Conservation (phyloP, 78 protist genomes). For the Mastigamoeba balamuthi region DNA sequence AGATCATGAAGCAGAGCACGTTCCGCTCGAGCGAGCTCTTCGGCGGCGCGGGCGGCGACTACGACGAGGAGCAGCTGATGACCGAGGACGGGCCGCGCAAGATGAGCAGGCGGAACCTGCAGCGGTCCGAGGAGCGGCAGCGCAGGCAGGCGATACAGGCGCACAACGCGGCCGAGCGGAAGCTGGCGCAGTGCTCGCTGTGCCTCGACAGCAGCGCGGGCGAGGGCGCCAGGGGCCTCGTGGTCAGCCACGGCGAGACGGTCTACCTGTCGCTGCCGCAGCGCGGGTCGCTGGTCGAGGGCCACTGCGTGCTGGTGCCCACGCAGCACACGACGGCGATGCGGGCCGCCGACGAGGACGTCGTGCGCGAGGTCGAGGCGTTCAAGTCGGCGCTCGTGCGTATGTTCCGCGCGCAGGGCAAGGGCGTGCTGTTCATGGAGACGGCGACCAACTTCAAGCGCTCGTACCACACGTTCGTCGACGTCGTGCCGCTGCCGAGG, state of each 20-base stretch:
- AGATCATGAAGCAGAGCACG: too few species aligned
- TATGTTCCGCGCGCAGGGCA: constrained; percentile 19
- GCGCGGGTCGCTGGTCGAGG: constrained; percentile 1
- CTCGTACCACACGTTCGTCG: constrained; percentile 20
- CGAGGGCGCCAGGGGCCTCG: not conserved
- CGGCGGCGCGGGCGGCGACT: too few species aligned
- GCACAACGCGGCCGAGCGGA: not conserved
- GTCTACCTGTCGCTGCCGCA: constrained; percentile 19
- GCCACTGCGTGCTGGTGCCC: constrained; percentile 60
- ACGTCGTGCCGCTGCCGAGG: constrained; percentile 23
- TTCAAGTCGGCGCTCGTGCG: constrained; percentile 35
- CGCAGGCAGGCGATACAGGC: constrained; percentile 2
- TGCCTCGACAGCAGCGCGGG: not conserved
- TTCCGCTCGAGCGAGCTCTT: too few species aligned
- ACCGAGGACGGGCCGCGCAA: not conserved
- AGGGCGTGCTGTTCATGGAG: constrained; percentile 38
- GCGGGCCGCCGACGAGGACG: constrained; percentile 3
- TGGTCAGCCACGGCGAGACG: not conserved
- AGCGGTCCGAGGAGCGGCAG: constrained; percentile 1
- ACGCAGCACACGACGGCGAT: constrained; percentile 1
- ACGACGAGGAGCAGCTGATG: not conserved
- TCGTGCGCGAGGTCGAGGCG: not conserved
- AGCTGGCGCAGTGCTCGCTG: constrained; percentile 24
- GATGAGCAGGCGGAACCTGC: not conserved
- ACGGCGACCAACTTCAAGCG: constrained; percentile 28